phyloP scores from a whole-genome alignment of 805 yeast genomes.

The Metschnikowia kofuensis region DNA sequence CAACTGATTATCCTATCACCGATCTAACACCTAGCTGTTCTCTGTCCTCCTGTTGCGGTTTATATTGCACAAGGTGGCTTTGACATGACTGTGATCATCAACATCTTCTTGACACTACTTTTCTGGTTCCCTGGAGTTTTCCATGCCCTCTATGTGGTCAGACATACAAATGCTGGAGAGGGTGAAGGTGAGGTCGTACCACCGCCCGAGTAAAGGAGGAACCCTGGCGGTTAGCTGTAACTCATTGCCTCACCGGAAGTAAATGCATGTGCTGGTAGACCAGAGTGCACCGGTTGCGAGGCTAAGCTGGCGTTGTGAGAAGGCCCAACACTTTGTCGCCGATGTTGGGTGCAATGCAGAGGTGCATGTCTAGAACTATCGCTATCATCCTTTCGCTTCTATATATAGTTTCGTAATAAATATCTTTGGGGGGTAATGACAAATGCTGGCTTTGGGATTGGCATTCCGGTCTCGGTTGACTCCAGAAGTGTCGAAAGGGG shows the following conservation, averaged over 20 bases:
- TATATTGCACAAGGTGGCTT: conserved; percentile 6
- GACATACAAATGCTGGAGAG: not conserved
- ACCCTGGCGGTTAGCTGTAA: no score
- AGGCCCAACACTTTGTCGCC: conserved; percentile 4
- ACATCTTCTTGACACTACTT: conserved; percentile 8
- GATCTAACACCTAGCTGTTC: not conserved
- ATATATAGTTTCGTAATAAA: conserved; percentile 10
- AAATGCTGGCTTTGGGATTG: not conserved
- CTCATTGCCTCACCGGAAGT: not conserved
- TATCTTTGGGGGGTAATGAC: conserved; percentile 6
- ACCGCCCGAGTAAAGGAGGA: not conserved
- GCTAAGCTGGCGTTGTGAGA: not conserved
- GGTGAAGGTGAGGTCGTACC: not conserved
- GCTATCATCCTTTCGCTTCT: conserved; percentile 4
- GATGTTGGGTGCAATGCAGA: conserved; percentile 6
- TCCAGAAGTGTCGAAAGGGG: no score
- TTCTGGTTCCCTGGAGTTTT: conserved; percentile 11
- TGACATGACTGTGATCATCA: conserved; percentile 1
- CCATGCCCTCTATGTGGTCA: conserved; percentile 5
- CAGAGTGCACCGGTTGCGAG: conserved; percentile 1
- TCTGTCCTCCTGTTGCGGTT: conserved; percentile 8
- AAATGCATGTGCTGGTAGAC: conserved; percentile 2
- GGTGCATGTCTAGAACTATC: conserved; percentile 7
- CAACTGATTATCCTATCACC: no score
- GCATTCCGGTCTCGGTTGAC: no score